phyloP scores from a whole-genome alignment of 2,329 filamentous ascomycete genomes.

The Paecilomyces sp. region DNA sequence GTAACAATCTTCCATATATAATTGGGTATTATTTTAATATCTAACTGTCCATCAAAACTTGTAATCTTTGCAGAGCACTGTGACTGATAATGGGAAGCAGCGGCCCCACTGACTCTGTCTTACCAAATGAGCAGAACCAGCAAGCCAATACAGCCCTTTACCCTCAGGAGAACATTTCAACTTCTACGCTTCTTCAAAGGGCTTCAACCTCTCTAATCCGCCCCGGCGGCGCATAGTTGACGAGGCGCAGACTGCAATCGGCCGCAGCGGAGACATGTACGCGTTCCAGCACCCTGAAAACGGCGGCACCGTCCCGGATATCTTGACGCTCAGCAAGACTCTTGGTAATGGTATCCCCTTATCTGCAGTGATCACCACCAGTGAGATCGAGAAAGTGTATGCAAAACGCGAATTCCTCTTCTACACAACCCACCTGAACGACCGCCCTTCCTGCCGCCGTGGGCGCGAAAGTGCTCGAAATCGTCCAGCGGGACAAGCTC shows the following conservation, averaged over 20 bases:
- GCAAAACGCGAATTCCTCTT: constrained; percentile 47
- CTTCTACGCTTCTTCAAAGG: constrained; percentile 9
- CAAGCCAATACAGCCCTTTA: not conserved
- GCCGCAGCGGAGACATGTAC: constrained; percentile 52
- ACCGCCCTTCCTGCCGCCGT: constrained; percentile 55
- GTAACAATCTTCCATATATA: too few relatives aligned
- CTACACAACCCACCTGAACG: constrained; percentile 57
- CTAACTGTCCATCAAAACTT: not conserved
- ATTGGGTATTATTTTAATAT: not conserved
- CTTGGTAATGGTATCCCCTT: constrained; percentile 55
- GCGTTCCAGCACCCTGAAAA: constrained; percentile 47
- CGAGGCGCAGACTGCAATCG: constrained; percentile 54
- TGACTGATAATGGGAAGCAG: not conserved
- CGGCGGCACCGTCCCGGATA: constrained; percentile 46
- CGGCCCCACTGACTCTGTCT: not conserved
- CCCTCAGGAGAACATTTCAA: not conserved
- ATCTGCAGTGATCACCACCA: constrained; percentile 50
- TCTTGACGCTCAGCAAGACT: constrained; percentile 55
- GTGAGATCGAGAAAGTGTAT: constrained; percentile 45
- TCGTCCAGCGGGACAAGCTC: constrained; percentile 51
- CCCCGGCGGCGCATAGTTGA: constrained; percentile 42
- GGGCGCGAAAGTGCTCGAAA: constrained; percentile 55
- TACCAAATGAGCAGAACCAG: not conserved
- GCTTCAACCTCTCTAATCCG: constrained; percentile 24
- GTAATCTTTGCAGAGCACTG: too few relatives aligned